These are phyloP conservation scores for Wickerhamomyces xylosicus DNA, from an alignment of 805 yeast genomes.

Conservation along the genomic window DNA sequence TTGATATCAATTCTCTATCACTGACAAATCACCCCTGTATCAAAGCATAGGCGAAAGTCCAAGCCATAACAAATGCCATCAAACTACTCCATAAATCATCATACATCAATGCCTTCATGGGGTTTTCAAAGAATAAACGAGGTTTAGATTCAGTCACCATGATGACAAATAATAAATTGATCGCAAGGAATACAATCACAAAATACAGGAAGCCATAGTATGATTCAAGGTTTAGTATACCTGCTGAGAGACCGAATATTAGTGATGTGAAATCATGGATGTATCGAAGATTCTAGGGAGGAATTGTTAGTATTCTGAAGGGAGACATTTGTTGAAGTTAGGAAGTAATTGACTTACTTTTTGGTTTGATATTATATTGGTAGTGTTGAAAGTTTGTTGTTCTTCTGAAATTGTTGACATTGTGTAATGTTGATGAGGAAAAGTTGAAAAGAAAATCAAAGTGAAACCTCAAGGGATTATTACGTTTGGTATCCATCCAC, in stretches of 20 bases:
- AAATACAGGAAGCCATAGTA: constrained; percentile 14
- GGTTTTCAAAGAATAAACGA: constrained; percentile 8
- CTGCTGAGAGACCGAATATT: constrained; percentile 15
- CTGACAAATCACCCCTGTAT: constrained; percentile 12
- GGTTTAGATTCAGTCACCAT: constrained; percentile 4
- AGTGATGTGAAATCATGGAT: constrained; percentile 17
- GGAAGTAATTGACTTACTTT: constrained; percentile 5
- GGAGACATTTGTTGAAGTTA: neutral
- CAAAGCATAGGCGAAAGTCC: constrained; percentile 19
- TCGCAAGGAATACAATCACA: constrained; percentile 2
- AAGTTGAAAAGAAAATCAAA: too few species aligned
- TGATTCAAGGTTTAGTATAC: constrained; percentile 17
- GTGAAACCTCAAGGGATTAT: too few species aligned
- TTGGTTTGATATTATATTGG: constrained; percentile 9
- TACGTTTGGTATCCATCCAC: too few species aligned
- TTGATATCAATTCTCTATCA: too few species aligned
- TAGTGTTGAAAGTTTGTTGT: too few species aligned
- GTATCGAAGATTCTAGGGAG: constrained; percentile 12
- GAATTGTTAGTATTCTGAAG: neutral
- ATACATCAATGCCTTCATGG: constrained; percentile 7
- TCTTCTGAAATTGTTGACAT: too few species aligned
- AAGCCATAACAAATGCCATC: constrained; percentile 14
- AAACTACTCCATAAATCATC: constrained; percentile 10
- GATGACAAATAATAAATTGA: constrained; percentile 5
- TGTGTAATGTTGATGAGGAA: too few species aligned